Conservation (phyloP, 177 flowering plant genomes). For the Vitis hybrid region DNA sequence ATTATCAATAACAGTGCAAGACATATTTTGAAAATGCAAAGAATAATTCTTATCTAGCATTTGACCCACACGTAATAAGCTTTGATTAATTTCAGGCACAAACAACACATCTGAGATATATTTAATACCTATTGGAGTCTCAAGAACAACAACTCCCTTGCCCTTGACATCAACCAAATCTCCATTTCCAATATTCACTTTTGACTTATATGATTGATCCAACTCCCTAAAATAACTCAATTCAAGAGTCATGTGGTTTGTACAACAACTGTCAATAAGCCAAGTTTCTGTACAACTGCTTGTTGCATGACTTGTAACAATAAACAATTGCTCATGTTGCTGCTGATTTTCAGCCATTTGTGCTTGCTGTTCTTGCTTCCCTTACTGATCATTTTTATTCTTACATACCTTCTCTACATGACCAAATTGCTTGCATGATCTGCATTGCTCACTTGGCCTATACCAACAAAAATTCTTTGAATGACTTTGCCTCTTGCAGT, state of each 20-base stretch:
- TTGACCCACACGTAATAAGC: neutral
- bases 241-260: neutral
- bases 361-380: too few species aligned
- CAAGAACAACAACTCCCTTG: neutral
- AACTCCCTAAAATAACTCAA: neutral
- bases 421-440: too few species aligned
- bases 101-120: neutral
- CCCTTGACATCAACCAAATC: neutral
- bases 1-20: too few species aligned
- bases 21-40: too few species aligned
- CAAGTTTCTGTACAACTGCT: too few species aligned
- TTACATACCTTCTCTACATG: too few species aligned
- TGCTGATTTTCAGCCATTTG: too few species aligned
- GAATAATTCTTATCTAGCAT: too few species aligned
- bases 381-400: too few species aligned
- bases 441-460: too few species aligned
- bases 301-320: neutral
- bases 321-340: neutral
- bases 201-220: neutral
- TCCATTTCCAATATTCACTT: conserved; percentile 2
- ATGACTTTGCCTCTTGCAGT: too few species aligned
- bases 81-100: neutral
- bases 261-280: neutral
- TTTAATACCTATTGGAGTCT: neutral
- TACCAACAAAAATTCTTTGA: too few species aligned